Percentiles rank a stretch among this genome's conserved stretches.
These are phyloP conservation scores for Flaveria robusta DNA, from an alignment of 129 eudicot species.

Conservation along the genomic window DNA sequence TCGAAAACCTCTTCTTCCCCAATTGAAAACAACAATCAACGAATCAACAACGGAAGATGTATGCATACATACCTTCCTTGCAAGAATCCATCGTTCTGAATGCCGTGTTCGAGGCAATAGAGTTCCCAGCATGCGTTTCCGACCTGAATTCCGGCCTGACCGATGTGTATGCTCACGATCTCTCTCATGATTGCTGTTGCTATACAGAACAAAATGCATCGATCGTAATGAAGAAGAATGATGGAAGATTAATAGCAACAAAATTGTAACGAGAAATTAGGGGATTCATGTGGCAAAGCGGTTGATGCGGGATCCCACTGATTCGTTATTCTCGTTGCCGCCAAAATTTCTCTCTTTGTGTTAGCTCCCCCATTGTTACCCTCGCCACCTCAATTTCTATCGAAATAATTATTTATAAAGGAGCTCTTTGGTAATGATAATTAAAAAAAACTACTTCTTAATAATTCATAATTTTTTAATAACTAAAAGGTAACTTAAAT, in stretches of 20 bases:
- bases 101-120: constrained; percentile 72
- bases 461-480: too few relatives aligned
- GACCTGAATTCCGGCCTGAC: constrained; percentile 74
- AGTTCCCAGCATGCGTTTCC: constrained; percentile 82
- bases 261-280: neutral
- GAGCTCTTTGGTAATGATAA: too few relatives aligned
- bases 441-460: too few relatives aligned
- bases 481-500: too few relatives aligned
- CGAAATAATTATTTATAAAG: neutral
- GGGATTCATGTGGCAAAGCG: constrained; percentile 15
- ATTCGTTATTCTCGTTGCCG: constrained; percentile 33
- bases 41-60: neutral
- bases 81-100: constrained; percentile 63
- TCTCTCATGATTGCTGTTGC: constrained; percentile 47
- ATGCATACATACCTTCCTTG: constrained; percentile 26
- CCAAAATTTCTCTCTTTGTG: constrained; percentile 22
- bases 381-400: constrained; percentile 17
- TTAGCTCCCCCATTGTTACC: constrained; percentile 15
- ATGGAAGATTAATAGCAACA: neutral
- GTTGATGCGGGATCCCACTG: constrained; percentile 28
- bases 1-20: too few relatives aligned
- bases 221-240: neutral
- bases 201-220: neutral
- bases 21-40: neutral
- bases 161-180: constrained; percentile 61